Percentiles rank a stretch among this genome's conserved stretches.
These are phyloP conservation scores for Amauroascus niger DNA, from an alignment of 2,329 filamentous ascomycete genomes.

Conservation along the genomic window DNA sequence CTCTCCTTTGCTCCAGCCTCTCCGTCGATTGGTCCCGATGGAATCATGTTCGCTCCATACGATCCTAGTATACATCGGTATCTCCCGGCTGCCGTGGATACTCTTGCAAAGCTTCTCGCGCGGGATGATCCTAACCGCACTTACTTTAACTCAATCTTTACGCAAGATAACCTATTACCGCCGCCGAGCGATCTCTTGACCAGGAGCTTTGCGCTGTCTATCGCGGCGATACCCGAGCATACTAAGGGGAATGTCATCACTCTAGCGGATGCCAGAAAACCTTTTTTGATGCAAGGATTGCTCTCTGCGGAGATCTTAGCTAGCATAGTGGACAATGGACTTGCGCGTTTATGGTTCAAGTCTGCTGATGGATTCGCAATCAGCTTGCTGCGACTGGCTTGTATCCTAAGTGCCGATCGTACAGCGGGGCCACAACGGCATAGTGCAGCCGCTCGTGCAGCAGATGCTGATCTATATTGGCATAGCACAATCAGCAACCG, in stretches of 20 bases:
- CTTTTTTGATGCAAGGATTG: conserved; percentile 83
- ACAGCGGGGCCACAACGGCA: conserved; percentile 39
- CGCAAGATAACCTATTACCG: conserved; percentile 55
- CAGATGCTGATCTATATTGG: conserved; percentile 36
- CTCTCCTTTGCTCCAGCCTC: conserved; percentile 80
- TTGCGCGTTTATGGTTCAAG: conserved; percentile 72
- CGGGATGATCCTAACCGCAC: conserved; percentile 86
- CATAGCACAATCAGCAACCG: conserved; percentile 53
- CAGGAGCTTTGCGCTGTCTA: conserved; percentile 73
- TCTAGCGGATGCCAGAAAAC: conserved; percentile 72
- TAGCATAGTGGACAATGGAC: conserved; percentile 59
- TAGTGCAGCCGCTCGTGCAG: conserved; percentile 26
- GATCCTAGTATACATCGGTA: conserved; percentile 76
- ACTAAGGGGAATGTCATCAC: conserved; percentile 53
- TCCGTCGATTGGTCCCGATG: conserved; percentile 47
- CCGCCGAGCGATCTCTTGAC: conserved; percentile 73
- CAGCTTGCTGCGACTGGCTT: conserved; percentile 65
- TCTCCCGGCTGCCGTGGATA: conserved; percentile 79
- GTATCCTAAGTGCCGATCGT: conserved; percentile 57
- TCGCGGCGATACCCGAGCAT: conserved; percentile 71
- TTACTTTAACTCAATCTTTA: conserved; percentile 73
- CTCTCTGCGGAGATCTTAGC: conserved; percentile 82
- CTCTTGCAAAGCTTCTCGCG: conserved; percentile 80
- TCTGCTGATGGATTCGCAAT: conserved; percentile 76
- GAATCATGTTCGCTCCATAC: conserved; percentile 68